Percentiles rank a stretch among this genome's conserved stretches.
phyloP scores from a whole-genome alignment of 345 rosid genomes.

The Ailanthus altissimus region DNA sequence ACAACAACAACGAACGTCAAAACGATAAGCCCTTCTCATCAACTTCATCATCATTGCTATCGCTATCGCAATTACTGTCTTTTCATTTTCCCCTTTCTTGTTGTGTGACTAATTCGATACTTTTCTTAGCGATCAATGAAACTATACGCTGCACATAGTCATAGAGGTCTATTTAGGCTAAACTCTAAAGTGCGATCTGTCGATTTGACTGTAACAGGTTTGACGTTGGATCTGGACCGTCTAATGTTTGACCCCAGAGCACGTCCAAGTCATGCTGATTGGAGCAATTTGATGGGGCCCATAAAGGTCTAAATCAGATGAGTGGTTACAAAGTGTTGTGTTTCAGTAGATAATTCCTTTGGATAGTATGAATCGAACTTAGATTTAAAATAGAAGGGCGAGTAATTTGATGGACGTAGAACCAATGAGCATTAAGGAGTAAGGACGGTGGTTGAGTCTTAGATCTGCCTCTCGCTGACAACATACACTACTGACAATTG shows the following conservation, averaged over 20 bases:
- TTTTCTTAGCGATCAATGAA: constrained; percentile 18
- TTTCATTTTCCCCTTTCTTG: background rate
- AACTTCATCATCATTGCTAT: constrained; percentile 17
- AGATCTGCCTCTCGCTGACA: no score
- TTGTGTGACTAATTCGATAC: constrained; percentile 5
- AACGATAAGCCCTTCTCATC: constrained; percentile 10
- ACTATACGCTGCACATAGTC: background rate
- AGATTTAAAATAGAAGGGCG: background rate
- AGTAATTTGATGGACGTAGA: background rate
- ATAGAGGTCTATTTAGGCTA: background rate
- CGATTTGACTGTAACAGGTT: background rate
- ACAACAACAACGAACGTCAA: background rate
- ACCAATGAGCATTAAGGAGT: background rate
- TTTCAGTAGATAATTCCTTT: background rate
- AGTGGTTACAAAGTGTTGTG: no score
- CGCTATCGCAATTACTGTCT: no score
- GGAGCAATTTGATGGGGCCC: constrained; percentile 1
- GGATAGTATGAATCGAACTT: background rate
- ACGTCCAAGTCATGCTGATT: background rate
- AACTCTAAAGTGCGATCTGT: constrained; percentile 13
- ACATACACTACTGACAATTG: no score
- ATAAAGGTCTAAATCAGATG: no score
- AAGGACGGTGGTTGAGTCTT: no score
- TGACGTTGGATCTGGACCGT: constrained; percentile 14
- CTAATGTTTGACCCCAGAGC: background rate